Conservation (phyloP, 352 stramenopile species). For the Thraustochytrium striatum region DNA sequence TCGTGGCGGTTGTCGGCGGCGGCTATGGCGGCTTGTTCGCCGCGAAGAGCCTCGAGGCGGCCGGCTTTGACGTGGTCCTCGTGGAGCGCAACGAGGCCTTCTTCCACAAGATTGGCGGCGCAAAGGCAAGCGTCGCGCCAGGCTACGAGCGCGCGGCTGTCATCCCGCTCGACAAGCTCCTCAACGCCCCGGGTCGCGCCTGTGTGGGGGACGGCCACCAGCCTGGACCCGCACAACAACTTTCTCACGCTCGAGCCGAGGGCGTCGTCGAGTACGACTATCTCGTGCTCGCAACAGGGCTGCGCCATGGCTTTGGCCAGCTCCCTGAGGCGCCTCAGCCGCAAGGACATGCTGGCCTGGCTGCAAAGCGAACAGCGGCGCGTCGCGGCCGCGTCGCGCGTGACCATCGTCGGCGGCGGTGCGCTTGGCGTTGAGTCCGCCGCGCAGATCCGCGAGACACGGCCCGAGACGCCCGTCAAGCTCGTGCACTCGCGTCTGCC, state of each 20-base stretch:
- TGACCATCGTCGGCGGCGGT: slow-evolving; percentile 25
- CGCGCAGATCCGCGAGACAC: slow-evolving; percentile 14
- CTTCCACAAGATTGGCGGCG: slow-evolving; percentile 42
- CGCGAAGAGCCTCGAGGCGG: neutral
- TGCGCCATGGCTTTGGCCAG: slow-evolving; percentile 34
- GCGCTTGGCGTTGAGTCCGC: slow-evolving; percentile 32
- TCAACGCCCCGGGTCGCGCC: slow-evolving; percentile 1
- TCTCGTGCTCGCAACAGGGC: slow-evolving; percentile 24
- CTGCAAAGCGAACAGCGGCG: neutral
- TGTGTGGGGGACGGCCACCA: neutral
- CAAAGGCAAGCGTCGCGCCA: neutral
- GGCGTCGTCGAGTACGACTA: slow-evolving; percentile 6
- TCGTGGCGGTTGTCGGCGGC: slow-evolving; percentile 14
- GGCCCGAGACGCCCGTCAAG: slow-evolving; percentile 21
- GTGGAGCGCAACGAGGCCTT: slow-evolving; percentile 35
- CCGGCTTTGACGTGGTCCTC: slow-evolving; percentile 16
- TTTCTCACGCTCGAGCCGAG: neutral
- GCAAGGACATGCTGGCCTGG: slow-evolving; percentile 6
- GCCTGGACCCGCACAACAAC: neutral
- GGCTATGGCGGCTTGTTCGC: slow-evolving; percentile 1
- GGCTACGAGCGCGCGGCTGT: neutral
- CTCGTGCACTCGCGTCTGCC: slow-evolving; percentile 5
- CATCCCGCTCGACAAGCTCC: neutral
- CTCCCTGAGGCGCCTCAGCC: neutral
- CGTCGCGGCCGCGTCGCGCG: neutral